phyloP scores from a whole-genome alignment of 2,329 filamentous ascomycete species.

The Aspergillus sp. region DNA sequence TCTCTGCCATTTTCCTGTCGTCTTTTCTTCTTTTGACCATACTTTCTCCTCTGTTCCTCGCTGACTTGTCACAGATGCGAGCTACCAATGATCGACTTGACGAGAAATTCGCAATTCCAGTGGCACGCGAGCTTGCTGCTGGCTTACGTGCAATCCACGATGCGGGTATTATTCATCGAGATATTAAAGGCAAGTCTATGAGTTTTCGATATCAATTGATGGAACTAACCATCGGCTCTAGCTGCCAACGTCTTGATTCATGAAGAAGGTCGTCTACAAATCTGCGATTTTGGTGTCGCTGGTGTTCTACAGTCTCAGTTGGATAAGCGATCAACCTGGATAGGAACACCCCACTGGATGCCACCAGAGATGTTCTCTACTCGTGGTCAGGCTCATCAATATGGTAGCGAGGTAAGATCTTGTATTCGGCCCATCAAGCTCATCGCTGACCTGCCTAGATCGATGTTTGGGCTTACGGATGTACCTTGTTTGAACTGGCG shows the following conservation, averaged over 20 bases:
- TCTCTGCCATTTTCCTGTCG: neutral
- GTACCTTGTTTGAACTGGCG: conserved; percentile 51
- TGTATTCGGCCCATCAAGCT: neutral
- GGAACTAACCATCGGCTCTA: conserved; percentile 19
- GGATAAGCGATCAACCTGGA: conserved; percentile 63
- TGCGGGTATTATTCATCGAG: conserved; percentile 64
- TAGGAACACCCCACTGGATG: conserved; percentile 68
- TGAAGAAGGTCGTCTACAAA: conserved; percentile 61
- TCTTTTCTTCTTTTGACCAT: conserved; percentile 17
- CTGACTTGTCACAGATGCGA: conserved; percentile 41
- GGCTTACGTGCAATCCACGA: conserved; percentile 64
- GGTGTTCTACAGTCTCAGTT: conserved; percentile 60
- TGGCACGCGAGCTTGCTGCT: conserved; percentile 62
- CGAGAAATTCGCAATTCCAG: conserved; percentile 63
- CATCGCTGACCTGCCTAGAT: conserved; percentile 32
- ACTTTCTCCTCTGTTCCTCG: neutral
- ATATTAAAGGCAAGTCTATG: conserved; percentile 56
- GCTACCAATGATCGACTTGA: conserved; percentile 52
- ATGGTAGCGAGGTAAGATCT: conserved; percentile 46
- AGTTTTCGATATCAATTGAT: neutral
- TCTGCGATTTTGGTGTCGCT: conserved; percentile 67
- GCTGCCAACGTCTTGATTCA: conserved; percentile 64
- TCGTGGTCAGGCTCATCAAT: conserved; percentile 41
- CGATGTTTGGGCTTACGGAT: conserved; percentile 53
- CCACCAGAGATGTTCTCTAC: conserved; percentile 57